Conservation (phyloP, 495 filamentous ascomycete genomes). For the Penicillium alfredii region DNA sequence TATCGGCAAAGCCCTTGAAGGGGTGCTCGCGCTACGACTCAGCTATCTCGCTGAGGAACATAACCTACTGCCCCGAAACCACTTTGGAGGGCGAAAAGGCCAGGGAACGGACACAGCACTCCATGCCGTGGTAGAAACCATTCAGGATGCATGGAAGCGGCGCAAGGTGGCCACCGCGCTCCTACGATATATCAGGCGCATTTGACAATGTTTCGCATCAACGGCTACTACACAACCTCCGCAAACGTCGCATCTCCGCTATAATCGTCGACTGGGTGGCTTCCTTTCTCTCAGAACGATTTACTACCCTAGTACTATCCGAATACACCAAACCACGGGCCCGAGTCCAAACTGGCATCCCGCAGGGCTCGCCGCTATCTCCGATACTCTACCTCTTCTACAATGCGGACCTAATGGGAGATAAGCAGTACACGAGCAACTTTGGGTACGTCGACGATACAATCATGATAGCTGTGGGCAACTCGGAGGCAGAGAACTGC, state of each 20-base stretch:
- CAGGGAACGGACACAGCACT: no score
- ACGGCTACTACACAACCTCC: slow-evolving; percentile 20
- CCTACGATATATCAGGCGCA: slow-evolving; percentile 17
- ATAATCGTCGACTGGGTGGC: background rate
- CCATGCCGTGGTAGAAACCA: no score
- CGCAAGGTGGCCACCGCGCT: slow-evolving; percentile 10
- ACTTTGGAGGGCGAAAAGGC: no score
- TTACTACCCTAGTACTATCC: slow-evolving; percentile 3
- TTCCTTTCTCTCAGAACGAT: slow-evolving; percentile 1
- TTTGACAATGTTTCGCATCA: slow-evolving; percentile 26
- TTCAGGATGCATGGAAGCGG: no score
- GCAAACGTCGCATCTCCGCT: slow-evolving; percentile 1
- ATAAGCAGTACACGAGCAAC: no score
- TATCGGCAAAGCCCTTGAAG: slow-evolving; percentile 21
- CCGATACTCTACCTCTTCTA: background rate
- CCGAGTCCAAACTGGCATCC: background rate
- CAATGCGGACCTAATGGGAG: background rate
- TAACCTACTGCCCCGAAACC: no score
- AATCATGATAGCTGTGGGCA: background rate
- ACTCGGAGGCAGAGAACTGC: background rate
- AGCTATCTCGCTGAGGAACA: slow-evolving; percentile 8
- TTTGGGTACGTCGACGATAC: background rate
- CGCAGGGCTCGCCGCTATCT: background rate
- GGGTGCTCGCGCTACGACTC: slow-evolving; percentile 12
- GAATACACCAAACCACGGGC: background rate